A percentile compares a stretch with the other conserved stretches of the same genome.
Evolutionary conservation across 179 eudicot genomes (phyloP).

Genomic region (Beta corolliflora): DNA sequence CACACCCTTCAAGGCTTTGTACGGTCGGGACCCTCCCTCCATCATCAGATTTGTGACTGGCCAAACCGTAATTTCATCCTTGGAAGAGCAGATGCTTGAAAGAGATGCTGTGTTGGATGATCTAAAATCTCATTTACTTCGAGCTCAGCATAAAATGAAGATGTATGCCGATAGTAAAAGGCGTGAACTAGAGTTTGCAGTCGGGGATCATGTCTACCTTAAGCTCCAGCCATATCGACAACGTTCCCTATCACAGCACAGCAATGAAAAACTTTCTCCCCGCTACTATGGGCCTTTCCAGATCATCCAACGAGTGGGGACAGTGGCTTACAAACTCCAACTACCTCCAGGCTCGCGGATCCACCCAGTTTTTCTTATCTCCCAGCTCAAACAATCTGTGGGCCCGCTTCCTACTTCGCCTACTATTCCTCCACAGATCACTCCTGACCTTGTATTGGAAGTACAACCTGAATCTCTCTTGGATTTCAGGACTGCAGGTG

Average conservation of each 20-base stretch:
- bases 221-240: not conserved
- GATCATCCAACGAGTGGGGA: not conserved
- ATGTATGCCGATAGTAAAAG: not conserved
- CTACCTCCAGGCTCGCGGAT: not conserved
- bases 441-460: not conserved
- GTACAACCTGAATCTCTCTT: not conserved
- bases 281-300: not conserved
- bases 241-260: not conserved
- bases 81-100: not conserved
- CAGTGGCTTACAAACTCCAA: not conserved
- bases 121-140: not conserved
- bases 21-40: not conserved
- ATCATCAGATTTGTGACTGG: not conserved
- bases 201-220: not conserved
- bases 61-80: not conserved
- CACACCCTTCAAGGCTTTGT: not conserved
- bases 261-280: not conserved
- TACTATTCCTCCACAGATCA: not conserved
- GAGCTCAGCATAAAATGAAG: not conserved
- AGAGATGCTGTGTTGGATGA: not conserved
- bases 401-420: not conserved
- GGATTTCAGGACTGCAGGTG: not conserved
- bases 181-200: not conserved
- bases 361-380: not conserved
- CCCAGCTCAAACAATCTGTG: not conserved